Evolutionary conservation across 257 asterid species (phyloP).

Genomic region (Nicotiana benthamiana): DNA sequence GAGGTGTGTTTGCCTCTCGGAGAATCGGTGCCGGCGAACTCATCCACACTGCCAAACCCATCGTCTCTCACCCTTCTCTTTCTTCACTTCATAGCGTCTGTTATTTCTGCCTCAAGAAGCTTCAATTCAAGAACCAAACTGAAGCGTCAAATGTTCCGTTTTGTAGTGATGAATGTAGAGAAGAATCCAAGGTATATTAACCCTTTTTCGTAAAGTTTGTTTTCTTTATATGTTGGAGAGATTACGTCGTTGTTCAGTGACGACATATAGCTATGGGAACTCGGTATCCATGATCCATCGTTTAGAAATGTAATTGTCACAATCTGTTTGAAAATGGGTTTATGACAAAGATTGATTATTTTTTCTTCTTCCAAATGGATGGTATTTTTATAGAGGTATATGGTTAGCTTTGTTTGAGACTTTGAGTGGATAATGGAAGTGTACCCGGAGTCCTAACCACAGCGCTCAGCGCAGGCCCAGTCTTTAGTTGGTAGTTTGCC

Average conservation of each 20-base stretch:
- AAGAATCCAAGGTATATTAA: conserved; percentile 33
- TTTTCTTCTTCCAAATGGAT: no score
- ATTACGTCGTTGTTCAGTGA: no score
- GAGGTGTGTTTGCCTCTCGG: conserved; percentile 66
- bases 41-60: conserved; percentile 65
- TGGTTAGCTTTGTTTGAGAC: no score
- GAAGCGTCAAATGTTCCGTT: conserved; percentile 18
- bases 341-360: background rate
- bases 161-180: conserved; percentile 53
- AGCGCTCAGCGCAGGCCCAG: no score
- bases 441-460: no score
- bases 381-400: no score
- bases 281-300: no score
- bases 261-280: background rate
- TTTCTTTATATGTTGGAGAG: background rate
- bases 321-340: conserved; percentile 20
- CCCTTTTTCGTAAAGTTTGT: background rate
- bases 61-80: conserved; percentile 53
- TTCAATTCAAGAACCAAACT: background rate
- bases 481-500: no score
- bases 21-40: conserved; percentile 55
- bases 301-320: background rate
- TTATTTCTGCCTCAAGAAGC: conserved; percentile 55
- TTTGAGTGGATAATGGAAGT: no score
- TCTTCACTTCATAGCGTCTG: conserved; percentile 43